Conservation (phyloP, 2,329 filamentous ascomycete species). For the Westerdykella ornata region DNA sequence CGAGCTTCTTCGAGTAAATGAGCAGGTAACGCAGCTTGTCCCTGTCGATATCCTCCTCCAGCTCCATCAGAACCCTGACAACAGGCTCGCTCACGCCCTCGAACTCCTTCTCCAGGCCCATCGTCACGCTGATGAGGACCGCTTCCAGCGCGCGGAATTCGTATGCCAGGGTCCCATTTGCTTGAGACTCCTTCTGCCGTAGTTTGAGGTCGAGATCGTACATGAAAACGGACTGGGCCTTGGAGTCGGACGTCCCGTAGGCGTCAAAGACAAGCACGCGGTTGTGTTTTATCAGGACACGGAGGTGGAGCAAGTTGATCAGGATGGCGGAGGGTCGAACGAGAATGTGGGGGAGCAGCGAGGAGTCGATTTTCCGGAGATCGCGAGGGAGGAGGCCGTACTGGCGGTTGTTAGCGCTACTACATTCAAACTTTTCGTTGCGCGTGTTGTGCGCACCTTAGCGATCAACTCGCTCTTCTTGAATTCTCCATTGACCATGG, state of each 20-base stretch:
- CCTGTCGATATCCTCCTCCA: conserved; percentile 94
- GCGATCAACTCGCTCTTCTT: conserved; percentile 96
- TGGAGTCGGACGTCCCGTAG: conserved; percentile 88
- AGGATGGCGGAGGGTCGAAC: conserved; percentile 89
- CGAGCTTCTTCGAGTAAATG: conserved; percentile 89
- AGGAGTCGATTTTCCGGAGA: conserved; percentile 95
- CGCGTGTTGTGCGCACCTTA: conserved; percentile 52
- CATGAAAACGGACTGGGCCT: conserved; percentile 95
- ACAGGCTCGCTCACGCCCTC: conserved; percentile 90
- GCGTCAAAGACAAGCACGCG: conserved; percentile 93
- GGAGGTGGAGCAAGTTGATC: conserved; percentile 91
- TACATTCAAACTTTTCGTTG: background rate
- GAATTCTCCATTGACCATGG: conserved; percentile 89
- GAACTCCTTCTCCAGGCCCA: conserved; percentile 87
- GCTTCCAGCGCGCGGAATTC: conserved; percentile 95
- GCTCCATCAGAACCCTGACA: conserved; percentile 75
- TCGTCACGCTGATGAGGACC: conserved; percentile 87
- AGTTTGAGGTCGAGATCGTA: conserved; percentile 93
- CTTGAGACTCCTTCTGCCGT: conserved; percentile 62
- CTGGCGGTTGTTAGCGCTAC: conserved; percentile 40
- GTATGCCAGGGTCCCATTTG: conserved; percentile 62
- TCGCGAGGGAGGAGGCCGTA: conserved; percentile 91
- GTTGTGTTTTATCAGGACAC: conserved; percentile 91
- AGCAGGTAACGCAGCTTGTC: conserved; percentile 87
- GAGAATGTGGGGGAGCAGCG: conserved; percentile 88